Evolutionary conservation across 148 eudicot species (phyloP).

Genomic region (Vaccinium darrowii): DNA sequence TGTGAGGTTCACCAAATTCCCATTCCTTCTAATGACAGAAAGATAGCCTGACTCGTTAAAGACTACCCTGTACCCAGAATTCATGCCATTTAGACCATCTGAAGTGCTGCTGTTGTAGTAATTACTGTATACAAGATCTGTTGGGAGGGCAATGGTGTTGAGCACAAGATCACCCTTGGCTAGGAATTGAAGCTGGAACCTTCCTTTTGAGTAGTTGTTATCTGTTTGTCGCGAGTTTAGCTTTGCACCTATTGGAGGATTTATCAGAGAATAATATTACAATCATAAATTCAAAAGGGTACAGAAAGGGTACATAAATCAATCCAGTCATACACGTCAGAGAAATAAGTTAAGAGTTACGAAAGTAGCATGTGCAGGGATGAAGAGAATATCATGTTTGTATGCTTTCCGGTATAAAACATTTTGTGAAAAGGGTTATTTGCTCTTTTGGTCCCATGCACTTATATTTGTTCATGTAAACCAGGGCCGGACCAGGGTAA

Average conservation of each 20-base stretch:
- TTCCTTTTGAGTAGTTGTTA: slow-evolving; percentile 29
- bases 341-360: background rate
- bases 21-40: slow-evolving; percentile 11
- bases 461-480: background rate
- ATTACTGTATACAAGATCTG: background rate
- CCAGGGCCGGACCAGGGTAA: background rate
- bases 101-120: background rate
- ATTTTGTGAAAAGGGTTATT: background rate
- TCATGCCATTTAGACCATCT: background rate
- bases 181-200: slow-evolving; percentile 24
- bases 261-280: background rate
- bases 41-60: slow-evolving; percentile 23
- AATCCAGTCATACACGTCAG: background rate
- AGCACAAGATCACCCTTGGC: slow-evolving; percentile 25
- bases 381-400: background rate
- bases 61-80: slow-evolving; percentile 12
- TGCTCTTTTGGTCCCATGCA: background rate
- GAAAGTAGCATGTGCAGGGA: background rate
- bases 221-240: slow-evolving; percentile 15
- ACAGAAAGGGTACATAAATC: background rate
- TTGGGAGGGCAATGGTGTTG: slow-evolving; percentile 7
- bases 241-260: background rate
- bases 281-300: background rate
- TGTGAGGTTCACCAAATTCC: slow-evolving; percentile 7
- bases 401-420: background rate